Conservation (phyloP, 2,329 filamentous ascomycete genomes). For the Phialophora verrucosa region DNA sequence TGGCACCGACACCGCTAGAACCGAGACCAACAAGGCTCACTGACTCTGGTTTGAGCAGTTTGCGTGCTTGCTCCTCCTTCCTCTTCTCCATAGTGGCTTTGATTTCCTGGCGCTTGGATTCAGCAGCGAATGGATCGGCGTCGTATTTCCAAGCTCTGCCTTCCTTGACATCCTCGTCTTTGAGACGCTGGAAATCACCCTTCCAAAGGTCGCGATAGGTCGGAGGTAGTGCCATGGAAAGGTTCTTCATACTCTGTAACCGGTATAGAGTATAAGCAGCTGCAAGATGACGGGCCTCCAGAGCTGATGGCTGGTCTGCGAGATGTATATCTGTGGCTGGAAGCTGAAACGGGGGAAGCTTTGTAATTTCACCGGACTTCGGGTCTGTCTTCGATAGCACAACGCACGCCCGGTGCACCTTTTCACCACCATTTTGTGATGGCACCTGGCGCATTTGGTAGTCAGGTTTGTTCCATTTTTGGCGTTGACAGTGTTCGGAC, state of each 20-base stretch:
- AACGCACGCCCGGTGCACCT: conserved; percentile 78
- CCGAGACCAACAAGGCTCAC: conserved; percentile 22
- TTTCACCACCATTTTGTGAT: conserved; percentile 49
- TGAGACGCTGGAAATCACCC: conserved; percentile 79
- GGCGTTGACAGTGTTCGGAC: conserved; percentile 92
- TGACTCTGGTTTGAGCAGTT: conserved; percentile 63
- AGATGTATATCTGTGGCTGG: conserved; percentile 77
- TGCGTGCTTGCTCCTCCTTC: conserved; percentile 67
- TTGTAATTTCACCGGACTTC: conserved; percentile 79
- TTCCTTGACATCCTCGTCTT: conserved; percentile 77
- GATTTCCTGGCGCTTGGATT: conserved; percentile 76
- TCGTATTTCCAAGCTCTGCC: conserved; percentile 89
- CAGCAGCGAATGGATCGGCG: conserved; percentile 86
- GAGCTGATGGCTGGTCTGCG: conserved; percentile 74
- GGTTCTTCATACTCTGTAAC: conserved; percentile 92
- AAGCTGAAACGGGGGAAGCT: conserved; percentile 80
- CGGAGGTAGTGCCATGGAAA: conserved; percentile 91
- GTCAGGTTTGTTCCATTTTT: conserved; percentile 92
- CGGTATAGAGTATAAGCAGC: conserved; percentile 90
- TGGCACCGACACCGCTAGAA: conserved; percentile 58
- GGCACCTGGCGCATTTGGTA: conserved; percentile 63
- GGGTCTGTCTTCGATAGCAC: conserved; percentile 74
- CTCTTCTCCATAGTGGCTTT: conserved; percentile 79
- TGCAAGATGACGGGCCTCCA: conserved; percentile 92
- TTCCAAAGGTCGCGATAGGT: conserved; percentile 92